Evolutionary conservation across 2,329 filamentous ascomycete species (phyloP), one percentile per base, ranked within the genome.

Genomic region (Fusarium avenaceum): DNA sequence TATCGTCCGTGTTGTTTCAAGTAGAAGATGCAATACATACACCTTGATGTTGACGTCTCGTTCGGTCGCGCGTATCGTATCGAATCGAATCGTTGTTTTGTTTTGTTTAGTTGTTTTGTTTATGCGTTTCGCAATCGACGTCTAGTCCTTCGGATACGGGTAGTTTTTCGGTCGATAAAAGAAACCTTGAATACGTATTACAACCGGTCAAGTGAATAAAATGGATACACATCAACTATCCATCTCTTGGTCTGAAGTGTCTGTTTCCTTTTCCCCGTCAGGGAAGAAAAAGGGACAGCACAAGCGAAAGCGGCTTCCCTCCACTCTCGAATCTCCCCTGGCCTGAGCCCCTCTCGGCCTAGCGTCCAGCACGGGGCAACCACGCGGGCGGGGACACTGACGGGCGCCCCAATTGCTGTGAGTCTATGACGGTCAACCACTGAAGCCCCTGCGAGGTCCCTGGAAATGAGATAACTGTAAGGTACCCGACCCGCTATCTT

Each of bases 281-380:
- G 71, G 71, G 71, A 62, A 70, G 33, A 66, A 56, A 71, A 55
- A 66, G 52, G 48, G 63, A 61, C 60, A 44, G 42, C 38, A 33
- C 60, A 38, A 50, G 56, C 55, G 45, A 48, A 51, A 58, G 62
- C 57, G 62, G 55, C 58, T 56, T 45, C 33, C 43, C 52, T 49
- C 48, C 52, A 39, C 43, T 46, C 30, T 60, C 26, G 20, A 32
- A 57, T 51, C 56, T 51, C 61, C 65, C 65, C 65, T 66, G 57
- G 66, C 45, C 57, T 63, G 66, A 32, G 39, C 65, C 32, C 49
- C 49, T 69, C 66, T 69, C 30, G 62, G 65, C 33, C 59, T 70
- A 69, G 65, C 56, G 65, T n/a, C 17, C 60, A 64, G 66, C 66
- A 69, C 66, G 63, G 67, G 54, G 67, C 67, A 70, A 67, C 67